These are phyloP conservation scores for Candida ortonii DNA, from an alignment of 805 yeast species.

Conservation along the genomic window DNA sequence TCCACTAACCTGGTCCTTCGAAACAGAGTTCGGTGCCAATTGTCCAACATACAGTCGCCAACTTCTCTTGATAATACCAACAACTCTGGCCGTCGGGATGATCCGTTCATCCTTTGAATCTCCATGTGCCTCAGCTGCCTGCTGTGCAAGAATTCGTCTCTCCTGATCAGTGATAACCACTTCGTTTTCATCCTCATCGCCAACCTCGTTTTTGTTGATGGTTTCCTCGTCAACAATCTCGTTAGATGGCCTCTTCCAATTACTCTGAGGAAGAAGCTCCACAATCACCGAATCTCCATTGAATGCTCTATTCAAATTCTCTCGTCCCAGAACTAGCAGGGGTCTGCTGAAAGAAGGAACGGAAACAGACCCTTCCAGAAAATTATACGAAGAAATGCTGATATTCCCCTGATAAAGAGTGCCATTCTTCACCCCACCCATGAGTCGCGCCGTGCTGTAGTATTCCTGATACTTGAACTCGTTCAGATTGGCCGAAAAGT, in stretches of 20 bases:
- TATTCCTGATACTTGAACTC: slow-evolving; percentile 73
- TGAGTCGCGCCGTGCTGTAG: slow-evolving; percentile 72
- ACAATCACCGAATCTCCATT: slow-evolving; percentile 90
- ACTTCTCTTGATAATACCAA: slow-evolving; percentile 81
- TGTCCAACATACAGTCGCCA: slow-evolving; percentile 98
- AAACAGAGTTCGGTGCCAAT: slow-evolving; percentile 71
- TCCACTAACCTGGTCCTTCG: slow-evolving; percentile 47
- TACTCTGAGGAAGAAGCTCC: slow-evolving; percentile 77
- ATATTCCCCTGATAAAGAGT: slow-evolving; percentile 83
- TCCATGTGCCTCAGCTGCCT: slow-evolving; percentile 62
- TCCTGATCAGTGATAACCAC: slow-evolving; percentile 62
- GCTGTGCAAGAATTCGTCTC: slow-evolving; percentile 68
- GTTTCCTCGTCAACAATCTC: slow-evolving; percentile 74
- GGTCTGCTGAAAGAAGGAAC: slow-evolving; percentile 77
- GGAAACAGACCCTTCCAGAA: slow-evolving; percentile 79
- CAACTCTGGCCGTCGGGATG: slow-evolving; percentile 93
- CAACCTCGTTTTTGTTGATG: slow-evolving; percentile 56
- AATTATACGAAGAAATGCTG: slow-evolving; percentile 79
- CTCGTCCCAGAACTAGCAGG: slow-evolving; percentile 75
- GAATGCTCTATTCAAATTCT: slow-evolving; percentile 84
- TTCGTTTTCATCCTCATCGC: slow-evolving; percentile 49
- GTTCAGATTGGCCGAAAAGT: slow-evolving; percentile 35
- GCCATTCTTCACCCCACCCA: slow-evolving; percentile 90
- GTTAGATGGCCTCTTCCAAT: slow-evolving; percentile 86
- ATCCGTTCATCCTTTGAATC: slow-evolving; percentile 40